Conservation (phyloP, 441 rosid genomes). For the Adansonia gregorii region DNA sequence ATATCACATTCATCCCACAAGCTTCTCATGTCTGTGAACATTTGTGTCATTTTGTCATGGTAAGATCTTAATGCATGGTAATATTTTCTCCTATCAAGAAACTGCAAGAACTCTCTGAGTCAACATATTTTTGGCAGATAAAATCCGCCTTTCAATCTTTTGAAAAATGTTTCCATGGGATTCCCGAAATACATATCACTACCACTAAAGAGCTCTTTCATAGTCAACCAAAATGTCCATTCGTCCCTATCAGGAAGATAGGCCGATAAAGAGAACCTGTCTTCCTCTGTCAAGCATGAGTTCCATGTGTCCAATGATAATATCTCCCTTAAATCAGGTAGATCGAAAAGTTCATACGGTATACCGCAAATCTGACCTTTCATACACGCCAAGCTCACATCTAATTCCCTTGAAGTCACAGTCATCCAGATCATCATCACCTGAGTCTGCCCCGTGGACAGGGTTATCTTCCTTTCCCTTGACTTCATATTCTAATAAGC, state of each 20-base stretch:
- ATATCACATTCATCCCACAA: conserved; percentile 49
- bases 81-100: conserved; percentile 46
- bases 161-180: conserved; percentile 54
- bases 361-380: conserved; percentile 57
- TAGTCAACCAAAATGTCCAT: conserved; percentile 48
- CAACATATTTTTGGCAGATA: conserved; percentile 54
- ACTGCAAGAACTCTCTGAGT: conserved; percentile 46
- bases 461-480: conserved; percentile 39
- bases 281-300: conserved; percentile 63
- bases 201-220: conserved; percentile 65
- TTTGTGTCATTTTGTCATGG: conserved; percentile 50
- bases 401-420: conserved; percentile 39
- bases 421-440: conserved; percentile 53
- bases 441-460: conserved; percentile 35
- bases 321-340: conserved; percentile 56
- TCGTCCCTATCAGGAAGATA: conserved; percentile 73
- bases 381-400: conserved; percentile 56
- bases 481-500: conserved; percentile 23
- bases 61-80: conserved; percentile 55
- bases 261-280: conserved; percentile 54
- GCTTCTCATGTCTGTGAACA: conserved; percentile 49
- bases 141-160: conserved; percentile 58
- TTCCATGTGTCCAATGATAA: conserved; percentile 68
- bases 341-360: conserved; percentile 68
- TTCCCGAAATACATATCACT: conserved; percentile 56